These are phyloP conservation scores for Tricholoma furcatifolium DNA, from an alignment of 768 basidiomycete species.

Conservation along the genomic window DNA sequence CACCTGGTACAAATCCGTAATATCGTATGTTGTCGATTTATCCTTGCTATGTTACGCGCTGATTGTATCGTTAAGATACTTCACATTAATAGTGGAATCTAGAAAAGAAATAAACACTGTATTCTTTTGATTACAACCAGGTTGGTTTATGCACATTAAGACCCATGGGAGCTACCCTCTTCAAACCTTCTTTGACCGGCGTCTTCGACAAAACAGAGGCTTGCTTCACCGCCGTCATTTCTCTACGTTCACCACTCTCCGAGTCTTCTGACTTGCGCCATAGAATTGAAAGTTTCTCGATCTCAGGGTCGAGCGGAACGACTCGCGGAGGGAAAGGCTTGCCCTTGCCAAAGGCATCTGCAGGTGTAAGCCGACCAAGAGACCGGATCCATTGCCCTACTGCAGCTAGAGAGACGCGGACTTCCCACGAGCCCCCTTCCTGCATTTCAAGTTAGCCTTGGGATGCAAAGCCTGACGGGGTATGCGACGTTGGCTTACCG, in stretches of 20 bases:
- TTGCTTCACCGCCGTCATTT: slow-evolving; percentile 45
- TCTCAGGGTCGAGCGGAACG: slow-evolving; percentile 35
- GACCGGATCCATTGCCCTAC: slow-evolving; percentile 59
- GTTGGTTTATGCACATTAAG: slow-evolving; percentile 26
- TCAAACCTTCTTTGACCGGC: slow-evolving; percentile 35
- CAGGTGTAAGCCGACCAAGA: slow-evolving; percentile 43
- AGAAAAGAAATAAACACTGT: too few relatives aligned
- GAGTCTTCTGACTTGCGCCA: slow-evolving; percentile 27
- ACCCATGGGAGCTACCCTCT: slow-evolving; percentile 26
- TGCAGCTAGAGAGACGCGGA: slow-evolving; percentile 56
- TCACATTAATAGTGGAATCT: too few relatives aligned
- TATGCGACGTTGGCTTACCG: slow-evolving; percentile 27
- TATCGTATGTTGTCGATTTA: too few relatives aligned
- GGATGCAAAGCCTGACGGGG: too few relatives aligned
- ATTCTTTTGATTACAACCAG: slow-evolving; percentile 7
- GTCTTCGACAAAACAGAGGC: slow-evolving; percentile 42
- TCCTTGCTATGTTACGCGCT: too few relatives aligned
- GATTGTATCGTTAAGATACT: too few relatives aligned
- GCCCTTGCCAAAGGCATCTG: slow-evolving; percentile 39
- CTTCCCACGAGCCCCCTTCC: slow-evolving; percentile 64
- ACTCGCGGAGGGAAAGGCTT: slow-evolving; percentile 35
- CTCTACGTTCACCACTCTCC: slow-evolving; percentile 8
- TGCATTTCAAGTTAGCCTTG: slow-evolving; percentile 16
- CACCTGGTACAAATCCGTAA: background rate
- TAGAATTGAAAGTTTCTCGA: slow-evolving; percentile 27